Percentiles rank a stretch among this genome's conserved stretches.
These are phyloP conservation scores for Selaginella moellendorffii DNA, from an alignment of 75 land plant genomes.

Conservation along the genomic window DNA sequence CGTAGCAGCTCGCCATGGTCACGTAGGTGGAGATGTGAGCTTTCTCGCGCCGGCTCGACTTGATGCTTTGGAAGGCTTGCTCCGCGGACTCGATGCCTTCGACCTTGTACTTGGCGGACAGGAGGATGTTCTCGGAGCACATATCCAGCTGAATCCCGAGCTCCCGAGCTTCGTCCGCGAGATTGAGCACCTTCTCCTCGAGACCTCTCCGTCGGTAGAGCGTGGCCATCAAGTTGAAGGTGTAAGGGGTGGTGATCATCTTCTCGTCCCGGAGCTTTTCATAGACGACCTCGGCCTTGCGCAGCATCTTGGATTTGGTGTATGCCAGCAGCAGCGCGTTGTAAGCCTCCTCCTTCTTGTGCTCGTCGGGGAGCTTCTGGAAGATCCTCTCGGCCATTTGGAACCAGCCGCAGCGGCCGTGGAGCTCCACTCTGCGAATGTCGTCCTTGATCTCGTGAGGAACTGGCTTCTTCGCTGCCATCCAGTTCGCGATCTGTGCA, in stretches of 20 bases:
- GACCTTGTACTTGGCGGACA: background rate
- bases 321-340: background rate
- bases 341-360: background rate
- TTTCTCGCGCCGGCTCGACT: background rate
- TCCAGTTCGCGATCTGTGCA: background rate
- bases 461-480: background rate
- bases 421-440: background rate
- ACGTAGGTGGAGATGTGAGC: background rate
- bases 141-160: background rate
- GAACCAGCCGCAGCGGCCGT: background rate
- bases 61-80: background rate
- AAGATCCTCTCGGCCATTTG: background rate
- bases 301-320: background rate
- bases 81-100: background rate
- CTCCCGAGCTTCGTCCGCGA: background rate
- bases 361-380: background rate
- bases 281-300: background rate
- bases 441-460: background rate
- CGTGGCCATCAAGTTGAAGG: background rate
- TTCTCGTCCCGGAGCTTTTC: background rate
- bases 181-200: background rate
- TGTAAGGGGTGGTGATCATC: background rate
- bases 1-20: background rate
- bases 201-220: background rate
- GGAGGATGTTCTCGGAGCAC: background rate